Base-by-base conservation (phyloP, 2,329 filamentous ascomycete species). In the Talaromyces amestolkiae region DNA sequence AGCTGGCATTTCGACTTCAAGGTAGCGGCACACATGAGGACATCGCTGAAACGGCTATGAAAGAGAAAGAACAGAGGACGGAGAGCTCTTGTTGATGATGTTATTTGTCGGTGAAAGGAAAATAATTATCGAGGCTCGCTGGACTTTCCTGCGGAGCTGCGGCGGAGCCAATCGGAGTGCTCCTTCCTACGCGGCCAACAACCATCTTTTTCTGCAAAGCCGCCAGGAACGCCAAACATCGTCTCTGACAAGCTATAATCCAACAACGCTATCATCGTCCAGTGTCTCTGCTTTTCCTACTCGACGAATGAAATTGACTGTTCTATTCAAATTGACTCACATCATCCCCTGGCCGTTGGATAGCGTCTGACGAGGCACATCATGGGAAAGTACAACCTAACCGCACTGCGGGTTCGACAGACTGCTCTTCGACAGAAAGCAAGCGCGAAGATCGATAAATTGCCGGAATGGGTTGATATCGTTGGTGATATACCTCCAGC, bases 401-500 rank as follows among this genome's bases (percentile, higher is more conserved):
- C 79, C 69, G 79, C 80, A 59, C 76, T 81, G 54, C 78, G 78
- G 62, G 80, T 82, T 65, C 76, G 80, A 69, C 76, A 77, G 69
- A 79, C 73, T 27, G 80, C 78, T 41, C 69, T 82, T 49, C 73
- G 71, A 35, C 77, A 79, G 68, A 72, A 75, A 63, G 72, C 75
- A 56, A 72, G 71, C 54, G 75, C 74, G 54, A 79, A 79, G 69
- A 77, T 72, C 43, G 68, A 66, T 17, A 70, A 70, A 47, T 68
- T 75, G n/a, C 80, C 79, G 24, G 70, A 72, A 72, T 90, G 88
- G 88, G 84, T 86, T 70, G 75, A 83, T 58, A 80, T 85, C 11
- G 73, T 89, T 49, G 79, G 79, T 68, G 80, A 83, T 61, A 83
- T 88, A 22, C 88, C 88, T 24, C 87, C 88, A 3, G 78, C 86